Evolutionary conservation across 2,329 filamentous ascomycete species (phyloP).

Genomic region (Furcasterigmium sp.): DNA sequence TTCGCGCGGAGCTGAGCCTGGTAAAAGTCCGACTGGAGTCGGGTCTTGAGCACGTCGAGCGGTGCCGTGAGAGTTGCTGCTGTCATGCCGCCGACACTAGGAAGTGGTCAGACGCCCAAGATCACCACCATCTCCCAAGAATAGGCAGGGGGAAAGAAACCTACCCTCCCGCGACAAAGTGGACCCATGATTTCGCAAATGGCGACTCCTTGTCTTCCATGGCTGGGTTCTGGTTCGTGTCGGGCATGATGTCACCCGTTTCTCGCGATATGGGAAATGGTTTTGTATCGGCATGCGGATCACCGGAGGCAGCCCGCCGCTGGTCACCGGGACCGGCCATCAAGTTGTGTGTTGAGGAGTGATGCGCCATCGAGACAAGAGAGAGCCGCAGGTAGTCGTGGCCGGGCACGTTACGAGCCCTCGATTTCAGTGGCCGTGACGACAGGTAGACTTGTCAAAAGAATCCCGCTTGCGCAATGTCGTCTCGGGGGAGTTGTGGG

Average conservation of each 20-base stretch:
- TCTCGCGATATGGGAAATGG: slow-evolving; percentile 44
- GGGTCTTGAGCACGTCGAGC: slow-evolving; percentile 89
- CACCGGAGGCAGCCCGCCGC: slow-evolving; percentile 8
- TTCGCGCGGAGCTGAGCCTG: slow-evolving; percentile 71
- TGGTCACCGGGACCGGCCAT: slow-evolving; percentile 24
- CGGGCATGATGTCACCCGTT: slow-evolving; percentile 49
- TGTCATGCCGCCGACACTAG: slow-evolving; percentile 81
- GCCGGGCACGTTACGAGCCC: background rate
- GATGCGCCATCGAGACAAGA: slow-evolving; percentile 23
- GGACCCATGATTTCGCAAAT: slow-evolving; percentile 78
- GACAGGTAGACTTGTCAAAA: no score
- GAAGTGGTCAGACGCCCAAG: slow-evolving; percentile 3
- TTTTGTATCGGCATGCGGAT: slow-evolving; percentile 6
- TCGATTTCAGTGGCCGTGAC: no score
- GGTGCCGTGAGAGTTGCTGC: slow-evolving; percentile 89
- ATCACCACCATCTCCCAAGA: background rate
- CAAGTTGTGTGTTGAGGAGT: slow-evolving; percentile 18
- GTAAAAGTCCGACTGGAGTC: slow-evolving; percentile 92
- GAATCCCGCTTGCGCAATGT: no score
- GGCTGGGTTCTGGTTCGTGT: slow-evolving; percentile 23
- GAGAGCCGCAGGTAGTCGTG: no score
- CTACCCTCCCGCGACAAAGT: slow-evolving; percentile 87
- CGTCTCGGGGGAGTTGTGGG: no score
- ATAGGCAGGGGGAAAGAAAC: no score
- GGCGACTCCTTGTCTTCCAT: slow-evolving; percentile 33